These are phyloP conservation scores for Rhododendron williamsianum DNA, from an alignment of 148 eudicot species.

Conservation along the genomic window DNA sequence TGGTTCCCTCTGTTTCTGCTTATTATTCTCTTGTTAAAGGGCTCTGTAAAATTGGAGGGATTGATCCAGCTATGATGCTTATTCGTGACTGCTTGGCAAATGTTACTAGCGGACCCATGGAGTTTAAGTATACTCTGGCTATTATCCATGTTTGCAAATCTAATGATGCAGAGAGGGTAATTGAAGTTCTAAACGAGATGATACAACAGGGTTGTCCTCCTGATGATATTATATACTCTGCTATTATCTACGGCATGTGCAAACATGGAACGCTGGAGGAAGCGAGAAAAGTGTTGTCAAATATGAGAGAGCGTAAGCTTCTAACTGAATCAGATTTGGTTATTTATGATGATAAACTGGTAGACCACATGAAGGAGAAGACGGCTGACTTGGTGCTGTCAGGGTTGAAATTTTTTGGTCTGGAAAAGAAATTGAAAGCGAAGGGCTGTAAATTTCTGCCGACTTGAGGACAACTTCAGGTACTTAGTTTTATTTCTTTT, in stretches of 20 bases:
- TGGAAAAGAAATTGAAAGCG: conserved; percentile 69
- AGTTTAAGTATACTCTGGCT: conserved; percentile 62
- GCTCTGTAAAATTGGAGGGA: conserved; percentile 65
- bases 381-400: conserved; percentile 76
- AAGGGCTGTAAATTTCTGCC: conserved; percentile 62
- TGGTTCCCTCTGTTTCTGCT: conserved; percentile 57
- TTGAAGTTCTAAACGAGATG: conserved; percentile 71
- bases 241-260: conserved; percentile 87
- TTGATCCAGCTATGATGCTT: conserved; percentile 65
- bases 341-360: conserved; percentile 70
- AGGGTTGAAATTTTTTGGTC: conserved; percentile 79
- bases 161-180: conserved; percentile 60
- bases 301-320: conserved; percentile 47
- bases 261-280: conserved; percentile 84
- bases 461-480: conserved; percentile 26
- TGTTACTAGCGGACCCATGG: conserved; percentile 62
- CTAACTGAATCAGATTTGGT: conserved; percentile 61
- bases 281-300: conserved; percentile 63
- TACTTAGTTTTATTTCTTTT: neutral
- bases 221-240: conserved; percentile 50
- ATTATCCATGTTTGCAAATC: conserved; percentile 66
- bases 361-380: conserved; percentile 77
- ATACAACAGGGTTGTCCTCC: conserved; percentile 50
- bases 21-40: conserved; percentile 70
- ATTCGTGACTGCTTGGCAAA: conserved; percentile 81